phyloP scores from a whole-genome alignment of 345 rosid genomes.

The Noccaea caerulescens region DNA sequence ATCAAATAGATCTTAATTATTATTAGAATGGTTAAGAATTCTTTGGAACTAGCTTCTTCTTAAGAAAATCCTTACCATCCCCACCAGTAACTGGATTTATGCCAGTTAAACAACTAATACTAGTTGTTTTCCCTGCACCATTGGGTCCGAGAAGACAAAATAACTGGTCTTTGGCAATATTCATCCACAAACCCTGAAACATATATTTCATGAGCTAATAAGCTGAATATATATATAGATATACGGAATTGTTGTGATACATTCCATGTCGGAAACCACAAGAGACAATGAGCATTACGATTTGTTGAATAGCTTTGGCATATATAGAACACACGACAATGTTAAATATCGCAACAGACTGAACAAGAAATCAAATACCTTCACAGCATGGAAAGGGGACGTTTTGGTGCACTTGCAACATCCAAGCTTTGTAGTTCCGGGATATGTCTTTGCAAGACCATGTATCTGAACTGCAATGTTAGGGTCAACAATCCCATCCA shows the following conservation, averaged over 20 bases:
- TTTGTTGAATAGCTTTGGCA: not conserved
- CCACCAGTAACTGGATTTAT: constrained; percentile 75
- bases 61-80: constrained; percentile 59
- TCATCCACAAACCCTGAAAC: constrained; percentile 80
- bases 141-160: constrained; percentile 97
- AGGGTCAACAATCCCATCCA: constrained; percentile 53
- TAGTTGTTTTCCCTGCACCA: constrained; percentile 95
- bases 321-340: not conserved
- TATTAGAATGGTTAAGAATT: constrained; percentile 8
- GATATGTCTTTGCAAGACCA: constrained; percentile 78
- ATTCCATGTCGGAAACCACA: not conserved
- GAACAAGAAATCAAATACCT: constrained; percentile 45
- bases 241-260: not conserved
- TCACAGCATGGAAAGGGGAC: constrained; percentile 75
- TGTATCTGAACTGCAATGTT: constrained; percentile 79
- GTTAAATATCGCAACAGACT: no score
- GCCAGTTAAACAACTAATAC: constrained; percentile 82
- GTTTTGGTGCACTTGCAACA: constrained; percentile 79
- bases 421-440: constrained; percentile 58
- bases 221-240: not conserved
- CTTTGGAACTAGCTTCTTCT: not conserved
- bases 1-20: not conserved
- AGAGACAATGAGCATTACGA: constrained; percentile 3
- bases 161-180: constrained; percentile 75
- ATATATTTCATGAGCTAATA: constrained; percentile 12